A percentile compares a stretch with the other conserved stretches of the same genome.
These are phyloP conservation scores for Kodamaea restingae DNA, from an alignment of 805 yeast species.

Conservation along the genomic window DNA sequence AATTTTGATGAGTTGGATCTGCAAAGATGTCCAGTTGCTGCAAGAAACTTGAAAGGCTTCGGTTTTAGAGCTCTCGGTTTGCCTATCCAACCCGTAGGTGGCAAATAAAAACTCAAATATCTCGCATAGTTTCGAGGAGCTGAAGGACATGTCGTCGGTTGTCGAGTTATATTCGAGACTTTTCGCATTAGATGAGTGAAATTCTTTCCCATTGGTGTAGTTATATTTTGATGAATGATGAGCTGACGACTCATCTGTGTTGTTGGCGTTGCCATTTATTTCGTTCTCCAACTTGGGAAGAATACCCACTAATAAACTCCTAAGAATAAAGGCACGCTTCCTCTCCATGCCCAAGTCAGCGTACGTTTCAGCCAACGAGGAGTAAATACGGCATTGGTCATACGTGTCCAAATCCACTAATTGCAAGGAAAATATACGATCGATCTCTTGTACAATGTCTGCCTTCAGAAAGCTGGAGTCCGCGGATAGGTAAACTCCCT, in stretches of 20 bases:
- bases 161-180: too few relatives aligned
- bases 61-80: constrained; percentile 24
- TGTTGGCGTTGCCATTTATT: too few relatives aligned
- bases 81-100: constrained; percentile 50
- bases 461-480: constrained; percentile 20
- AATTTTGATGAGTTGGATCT: constrained; percentile 50
- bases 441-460: constrained; percentile 42
- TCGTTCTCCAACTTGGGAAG: constrained; percentile 38
- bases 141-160: too few relatives aligned
- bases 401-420: constrained; percentile 31
- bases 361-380: constrained; percentile 63
- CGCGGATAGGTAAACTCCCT: constrained; percentile 37
- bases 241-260: too few relatives aligned
- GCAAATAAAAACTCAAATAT: constrained; percentile 48
- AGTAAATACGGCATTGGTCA: constrained; percentile 60
- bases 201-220: too few relatives aligned
- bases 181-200: too few relatives aligned
- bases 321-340: constrained; percentile 65
- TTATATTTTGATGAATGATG: too few relatives aligned
- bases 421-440: constrained; percentile 34
- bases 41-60: constrained; percentile 21
- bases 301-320: constrained; percentile 56
- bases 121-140: constrained; percentile 21
- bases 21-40: constrained; percentile 52
- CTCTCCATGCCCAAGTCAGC: constrained; percentile 56